Percentiles rank a stretch among this genome's conserved stretches.
Conservation (phyloP, 2,329 filamentous ascomycete species). For the Zarea fungicola region DNA sequence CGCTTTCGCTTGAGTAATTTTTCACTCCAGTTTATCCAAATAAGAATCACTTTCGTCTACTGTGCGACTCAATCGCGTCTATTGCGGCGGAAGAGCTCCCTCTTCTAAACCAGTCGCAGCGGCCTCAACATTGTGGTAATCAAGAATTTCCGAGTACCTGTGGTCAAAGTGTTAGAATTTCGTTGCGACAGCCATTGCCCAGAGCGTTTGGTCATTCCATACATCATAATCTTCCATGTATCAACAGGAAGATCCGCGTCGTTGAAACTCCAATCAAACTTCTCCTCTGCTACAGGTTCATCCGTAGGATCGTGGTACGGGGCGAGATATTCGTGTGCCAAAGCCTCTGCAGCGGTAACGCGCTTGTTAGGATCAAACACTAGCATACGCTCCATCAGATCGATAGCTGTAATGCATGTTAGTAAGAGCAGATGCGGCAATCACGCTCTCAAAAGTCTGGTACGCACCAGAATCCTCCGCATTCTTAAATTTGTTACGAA, state of each 20-base stretch:
- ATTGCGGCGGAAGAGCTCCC: background rate
- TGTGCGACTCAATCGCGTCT: background rate
- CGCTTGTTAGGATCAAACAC: conserved; percentile 98
- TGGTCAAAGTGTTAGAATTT: background rate
- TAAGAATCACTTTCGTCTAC: background rate
- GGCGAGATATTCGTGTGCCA: conserved; percentile 87
- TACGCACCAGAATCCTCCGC: conserved; percentile 74
- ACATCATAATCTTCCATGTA: conserved; percentile 99
- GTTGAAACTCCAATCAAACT: conserved; percentile 99
- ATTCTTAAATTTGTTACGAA: conserved; percentile 89
- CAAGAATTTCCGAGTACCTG: conserved; percentile 98
- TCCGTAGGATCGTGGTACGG: conserved; percentile 97
- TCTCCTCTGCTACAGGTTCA: conserved; percentile 91
- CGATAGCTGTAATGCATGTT: conserved; percentile 62
- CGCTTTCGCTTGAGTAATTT: background rate
- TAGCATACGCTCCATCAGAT: conserved; percentile 92
- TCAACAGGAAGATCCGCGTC: conserved; percentile 95
- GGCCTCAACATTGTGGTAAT: conserved; percentile 90
- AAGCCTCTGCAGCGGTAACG: conserved; percentile 77
- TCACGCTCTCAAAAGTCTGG: too few species aligned
- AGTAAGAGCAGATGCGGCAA: background rate
- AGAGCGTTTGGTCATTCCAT: conserved; percentile 30
- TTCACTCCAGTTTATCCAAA: too few species aligned
- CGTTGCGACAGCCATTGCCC: background rate
- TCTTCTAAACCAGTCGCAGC: conserved; percentile 19